These are phyloP conservation scores for Amanita muscaria DNA, from an alignment of 768 basidiomycete species.

Conservation along the genomic window DNA sequence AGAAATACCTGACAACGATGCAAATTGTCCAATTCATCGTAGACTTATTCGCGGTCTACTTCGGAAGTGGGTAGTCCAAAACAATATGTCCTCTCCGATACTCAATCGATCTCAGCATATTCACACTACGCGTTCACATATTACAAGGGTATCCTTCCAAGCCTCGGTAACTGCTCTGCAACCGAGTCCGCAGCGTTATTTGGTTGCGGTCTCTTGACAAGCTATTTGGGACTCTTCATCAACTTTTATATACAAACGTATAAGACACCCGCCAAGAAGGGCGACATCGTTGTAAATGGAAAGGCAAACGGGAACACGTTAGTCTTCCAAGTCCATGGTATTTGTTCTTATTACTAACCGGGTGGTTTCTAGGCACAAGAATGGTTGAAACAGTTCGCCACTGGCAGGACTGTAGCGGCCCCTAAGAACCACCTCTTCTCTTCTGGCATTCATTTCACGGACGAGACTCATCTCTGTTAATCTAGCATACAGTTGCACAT, in stretches of 20 bases:
- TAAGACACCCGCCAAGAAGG: conserved; percentile 48
- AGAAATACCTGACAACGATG: conserved; percentile 93
- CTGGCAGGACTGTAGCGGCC: too few relatives aligned
- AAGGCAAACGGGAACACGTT: conserved; percentile 20
- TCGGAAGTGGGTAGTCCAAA: conserved; percentile 92
- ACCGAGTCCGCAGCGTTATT: conserved; percentile 84
- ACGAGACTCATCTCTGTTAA: too few relatives aligned
- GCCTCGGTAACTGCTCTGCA: conserved; percentile 76
- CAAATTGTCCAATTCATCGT: conserved; percentile 96
- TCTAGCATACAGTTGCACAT: too few relatives aligned
- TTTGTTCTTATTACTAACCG: too few relatives aligned
- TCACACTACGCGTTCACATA: conserved; percentile 67
- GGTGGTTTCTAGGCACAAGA: too few relatives aligned
- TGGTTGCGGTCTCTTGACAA: conserved; percentile 81
- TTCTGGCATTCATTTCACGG: too few relatives aligned
- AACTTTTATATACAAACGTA: conserved; percentile 87
- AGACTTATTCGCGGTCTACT: conserved; percentile 86
- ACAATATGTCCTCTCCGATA: too few relatives aligned
- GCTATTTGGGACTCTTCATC: conserved; percentile 92
- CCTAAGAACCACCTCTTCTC: too few relatives aligned
- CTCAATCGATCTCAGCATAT: too few relatives aligned
- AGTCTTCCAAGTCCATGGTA: too few relatives aligned
- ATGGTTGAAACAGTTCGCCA: too few relatives aligned
- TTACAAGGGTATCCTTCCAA: conserved; percentile 49
- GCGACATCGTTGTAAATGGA: conserved; percentile 39